Percentiles rank a stretch among this genome's conserved stretches.
phyloP scores from a whole-genome alignment of 139 green algal genomes.

The Picochlorum sp. region DNA sequence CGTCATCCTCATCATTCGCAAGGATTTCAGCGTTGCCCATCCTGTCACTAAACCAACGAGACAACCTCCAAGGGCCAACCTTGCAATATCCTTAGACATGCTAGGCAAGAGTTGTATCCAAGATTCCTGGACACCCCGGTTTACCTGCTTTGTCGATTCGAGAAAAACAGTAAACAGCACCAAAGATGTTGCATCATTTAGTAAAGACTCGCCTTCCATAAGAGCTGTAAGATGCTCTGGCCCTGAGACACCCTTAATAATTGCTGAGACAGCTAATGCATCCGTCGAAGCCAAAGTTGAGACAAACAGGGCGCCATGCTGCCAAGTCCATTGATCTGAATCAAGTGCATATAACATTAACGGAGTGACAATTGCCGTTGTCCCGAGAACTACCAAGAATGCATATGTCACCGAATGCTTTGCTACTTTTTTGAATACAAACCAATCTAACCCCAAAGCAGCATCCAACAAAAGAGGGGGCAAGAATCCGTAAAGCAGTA shows the following conservation, averaged over 20 bases:
- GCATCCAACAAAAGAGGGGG: slow-evolving; percentile 45
- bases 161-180: slow-evolving; percentile 73
- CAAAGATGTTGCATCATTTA: slow-evolving; percentile 72
- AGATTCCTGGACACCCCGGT: no score
- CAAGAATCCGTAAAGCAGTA: slow-evolving; percentile 84
- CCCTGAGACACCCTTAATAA: slow-evolving; percentile 40
- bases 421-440: slow-evolving; percentile 50
- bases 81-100: slow-evolving; percentile 12
- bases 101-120: no score
- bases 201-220: slow-evolving; percentile 74
- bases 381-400: slow-evolving; percentile 51
- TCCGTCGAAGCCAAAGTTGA: slow-evolving; percentile 69
- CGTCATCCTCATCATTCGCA: slow-evolving; percentile 36
- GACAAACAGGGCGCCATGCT: slow-evolving; percentile 55
- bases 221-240: slow-evolving; percentile 55
- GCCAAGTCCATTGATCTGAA: slow-evolving; percentile 50
- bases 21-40: slow-evolving; percentile 25
- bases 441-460: slow-evolving; percentile 69
- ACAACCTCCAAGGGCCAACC: slow-evolving; percentile 30
- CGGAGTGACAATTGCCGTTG: slow-evolving; percentile 46
- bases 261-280: slow-evolving; percentile 57
- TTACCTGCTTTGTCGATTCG: not conserved
- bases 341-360: slow-evolving; percentile 65
- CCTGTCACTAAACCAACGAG: slow-evolving; percentile 46
- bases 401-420: slow-evolving; percentile 53